phyloP scores from a whole-genome alignment of 352 stramenopile species.

The Phytopythium mirpurense region DNA sequence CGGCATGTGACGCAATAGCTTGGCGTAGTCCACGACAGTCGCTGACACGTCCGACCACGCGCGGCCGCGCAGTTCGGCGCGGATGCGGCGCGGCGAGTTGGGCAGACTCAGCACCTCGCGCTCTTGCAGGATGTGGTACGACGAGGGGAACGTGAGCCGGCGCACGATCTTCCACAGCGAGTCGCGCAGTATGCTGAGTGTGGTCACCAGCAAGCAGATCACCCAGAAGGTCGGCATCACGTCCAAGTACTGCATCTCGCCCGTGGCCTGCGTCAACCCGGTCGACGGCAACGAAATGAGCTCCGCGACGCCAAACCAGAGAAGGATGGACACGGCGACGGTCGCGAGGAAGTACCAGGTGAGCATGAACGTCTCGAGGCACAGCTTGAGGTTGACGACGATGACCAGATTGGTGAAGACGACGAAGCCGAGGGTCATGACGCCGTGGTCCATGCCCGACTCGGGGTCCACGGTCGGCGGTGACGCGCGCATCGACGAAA shows the following conservation, averaged over 20 bases:
- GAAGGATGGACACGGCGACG: constrained; percentile 38
- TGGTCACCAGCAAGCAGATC: constrained; percentile 51
- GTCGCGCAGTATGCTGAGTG: constrained; percentile 59
- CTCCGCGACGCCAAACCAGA: constrained; percentile 65
- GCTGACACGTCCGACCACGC: constrained; percentile 38
- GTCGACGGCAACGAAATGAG: constrained; percentile 46
- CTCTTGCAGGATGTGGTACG: constrained; percentile 78
- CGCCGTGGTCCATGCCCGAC: constrained; percentile 41
- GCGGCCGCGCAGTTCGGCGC: constrained; percentile 24
- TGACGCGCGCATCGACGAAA: constrained; percentile 12
- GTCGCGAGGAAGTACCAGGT: constrained; percentile 72
- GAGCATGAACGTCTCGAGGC: constrained; percentile 64
- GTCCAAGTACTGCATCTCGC: constrained; percentile 68
- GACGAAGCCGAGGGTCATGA: constrained; percentile 68
- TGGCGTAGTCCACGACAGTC: constrained; percentile 44
- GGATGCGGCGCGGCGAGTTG: constrained; percentile 52
- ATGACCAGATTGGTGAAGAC: constrained; percentile 79
- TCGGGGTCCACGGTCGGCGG: constrained; percentile 29
- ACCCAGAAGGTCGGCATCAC: constrained; percentile 56
- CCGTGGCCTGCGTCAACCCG: constrained; percentile 52
- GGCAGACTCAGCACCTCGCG: constrained; percentile 56
- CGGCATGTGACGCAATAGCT: constrained; percentile 38
- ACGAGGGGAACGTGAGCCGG: constrained; percentile 52
- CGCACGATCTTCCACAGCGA: constrained; percentile 70
- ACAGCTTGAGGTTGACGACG: constrained; percentile 75